Base-by-base conservation (phyloP, 1,284 basidiomycete genomes). In the Leucoagaricus sp. region DNA sequence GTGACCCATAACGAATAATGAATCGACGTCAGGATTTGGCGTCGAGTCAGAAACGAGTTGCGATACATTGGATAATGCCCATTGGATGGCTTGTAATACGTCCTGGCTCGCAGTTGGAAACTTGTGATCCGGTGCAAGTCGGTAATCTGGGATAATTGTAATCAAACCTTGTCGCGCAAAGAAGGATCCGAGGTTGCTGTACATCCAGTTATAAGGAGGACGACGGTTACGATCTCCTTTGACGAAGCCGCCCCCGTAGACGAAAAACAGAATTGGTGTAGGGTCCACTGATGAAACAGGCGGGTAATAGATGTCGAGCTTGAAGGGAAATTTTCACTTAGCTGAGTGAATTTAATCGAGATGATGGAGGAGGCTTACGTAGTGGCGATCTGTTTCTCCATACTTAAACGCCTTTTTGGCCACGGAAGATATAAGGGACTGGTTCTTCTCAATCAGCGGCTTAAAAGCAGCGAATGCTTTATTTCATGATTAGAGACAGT, bases 191-290 rank as follows among this genome's bases (percentile, higher is more conserved):
- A 86, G 59, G 58, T 78, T 80, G n/a, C 72, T 71, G 63, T 85
- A 86, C 2, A 68, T 72, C 49, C 86, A 73, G 28, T 80, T 78
- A 38, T 72, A 72, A 0, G 83, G 67, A 0, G 78, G 72, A 12
- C 65, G 63, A 36, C 80, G 64, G 15, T 68, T 72, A 33, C 82
- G 77, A 0, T 73, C 71, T 1, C 86, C 86, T 0, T 66, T 65
- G 57, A 71, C 69, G 65, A 85, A 85, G 1, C 85, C 85, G 4
- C 86, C 86, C 0, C 86, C 86, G 59, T 88, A 87, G 42, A 82
- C 60, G 66, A 81, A 87, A 67, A 87, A 80, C 17, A 89, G 67
- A 21, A 87, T 71, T 0, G 83, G 83, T 0, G 75, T 72, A 57
- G 75, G 77, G 3, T 23, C 42, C 4, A 63, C 69, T 3, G 64